Conservation (phyloP, 495 filamentous ascomycete species). For the Podospora didyma region DNA sequence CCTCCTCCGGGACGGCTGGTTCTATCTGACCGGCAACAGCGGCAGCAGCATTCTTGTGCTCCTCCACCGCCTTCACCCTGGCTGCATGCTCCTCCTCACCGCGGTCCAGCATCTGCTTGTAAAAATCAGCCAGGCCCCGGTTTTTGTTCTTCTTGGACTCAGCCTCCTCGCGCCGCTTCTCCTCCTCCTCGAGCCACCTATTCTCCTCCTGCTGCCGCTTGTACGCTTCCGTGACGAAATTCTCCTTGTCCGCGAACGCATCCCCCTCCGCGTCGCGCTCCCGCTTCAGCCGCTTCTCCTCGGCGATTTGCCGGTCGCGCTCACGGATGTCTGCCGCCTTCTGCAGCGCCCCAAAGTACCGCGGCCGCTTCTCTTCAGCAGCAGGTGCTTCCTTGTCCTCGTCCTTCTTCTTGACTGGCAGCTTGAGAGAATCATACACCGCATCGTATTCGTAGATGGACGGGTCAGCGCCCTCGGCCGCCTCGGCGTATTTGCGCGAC, state of each 20-base stretch:
- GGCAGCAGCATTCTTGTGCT: constrained; percentile 33
- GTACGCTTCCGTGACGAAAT: constrained; percentile 94
- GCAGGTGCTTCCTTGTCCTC: constrained; percentile 32
- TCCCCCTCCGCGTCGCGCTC: constrained; percentile 93
- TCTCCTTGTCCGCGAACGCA: constrained; percentile 91
- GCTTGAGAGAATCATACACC: constrained; percentile 63
- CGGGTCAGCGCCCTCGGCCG: constrained; percentile 57
- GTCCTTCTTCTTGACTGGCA: constrained; percentile 27
- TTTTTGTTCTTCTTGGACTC: constrained; percentile 64
- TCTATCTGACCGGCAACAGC: constrained; percentile 11
- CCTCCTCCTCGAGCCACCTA: constrained; percentile 73
- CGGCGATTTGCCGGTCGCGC: constrained; percentile 80
- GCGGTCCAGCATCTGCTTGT: constrained; percentile 73
- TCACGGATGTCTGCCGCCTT: constrained; percentile 82
- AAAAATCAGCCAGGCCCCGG: constrained; percentile 81
- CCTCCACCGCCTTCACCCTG: constrained; percentile 62
- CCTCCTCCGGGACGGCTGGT: constrained; percentile 26
- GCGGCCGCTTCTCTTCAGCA: constrained; percentile 54
- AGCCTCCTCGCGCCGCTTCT: constrained; percentile 62
- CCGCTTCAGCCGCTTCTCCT: constrained; percentile 78
- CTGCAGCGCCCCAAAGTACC: constrained; percentile 80
- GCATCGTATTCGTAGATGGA: constrained; percentile 75
- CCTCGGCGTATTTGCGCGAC: constrained; percentile 52
- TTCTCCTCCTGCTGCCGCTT: constrained; percentile 89
- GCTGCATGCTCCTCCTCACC: constrained; percentile 73